Percentiles rank a stretch among this genome's conserved stretches.
These are phyloP conservation scores for Spergularia marina DNA, from an alignment of 148 eudicot species.

Conservation along the genomic window DNA sequence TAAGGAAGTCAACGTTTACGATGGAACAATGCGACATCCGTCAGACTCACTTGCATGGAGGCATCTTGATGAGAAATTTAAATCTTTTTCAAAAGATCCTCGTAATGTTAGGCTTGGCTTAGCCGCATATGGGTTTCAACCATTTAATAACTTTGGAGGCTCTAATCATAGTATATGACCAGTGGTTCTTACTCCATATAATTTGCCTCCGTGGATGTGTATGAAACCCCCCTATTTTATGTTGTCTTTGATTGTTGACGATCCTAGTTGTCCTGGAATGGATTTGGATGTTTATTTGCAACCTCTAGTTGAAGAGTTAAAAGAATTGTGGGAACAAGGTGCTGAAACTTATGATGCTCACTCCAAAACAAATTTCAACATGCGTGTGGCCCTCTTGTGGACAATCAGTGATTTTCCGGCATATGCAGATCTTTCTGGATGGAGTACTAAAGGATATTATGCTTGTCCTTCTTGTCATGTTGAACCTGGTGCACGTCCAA, in stretches of 20 bases:
- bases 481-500: neutral
- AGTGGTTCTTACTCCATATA: neutral
- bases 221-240: conserved; percentile 24
- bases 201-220: conserved; percentile 8
- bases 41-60: neutral
- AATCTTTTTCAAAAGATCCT: neutral
- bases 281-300: conserved; percentile 16
- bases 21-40: conserved; percentile 27
- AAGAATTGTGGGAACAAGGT: conserved; percentile 13
- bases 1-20: conserved; percentile 3
- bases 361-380: neutral
- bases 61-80: neutral
- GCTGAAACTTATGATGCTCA: conserved; percentile 15
- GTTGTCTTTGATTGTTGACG: conserved; percentile 21
- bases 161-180: conserved; percentile 8
- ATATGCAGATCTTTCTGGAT: conserved; percentile 10
- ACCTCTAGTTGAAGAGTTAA: neutral
- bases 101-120: conserved; percentile 5
- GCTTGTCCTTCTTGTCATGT: conserved; percentile 6
- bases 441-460: conserved; percentile 1
- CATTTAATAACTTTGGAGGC: neutral
- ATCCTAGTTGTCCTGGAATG: conserved; percentile 5
- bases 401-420: conserved; percentile 15
- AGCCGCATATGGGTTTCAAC: conserved; percentile 8
- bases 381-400: conserved; percentile 12